Evolutionary conservation across 371 early-diverging fungal species (phyloP), one percentile per base, ranked within the genome.

Genomic region (Dichotomocladium elegans): DNA sequence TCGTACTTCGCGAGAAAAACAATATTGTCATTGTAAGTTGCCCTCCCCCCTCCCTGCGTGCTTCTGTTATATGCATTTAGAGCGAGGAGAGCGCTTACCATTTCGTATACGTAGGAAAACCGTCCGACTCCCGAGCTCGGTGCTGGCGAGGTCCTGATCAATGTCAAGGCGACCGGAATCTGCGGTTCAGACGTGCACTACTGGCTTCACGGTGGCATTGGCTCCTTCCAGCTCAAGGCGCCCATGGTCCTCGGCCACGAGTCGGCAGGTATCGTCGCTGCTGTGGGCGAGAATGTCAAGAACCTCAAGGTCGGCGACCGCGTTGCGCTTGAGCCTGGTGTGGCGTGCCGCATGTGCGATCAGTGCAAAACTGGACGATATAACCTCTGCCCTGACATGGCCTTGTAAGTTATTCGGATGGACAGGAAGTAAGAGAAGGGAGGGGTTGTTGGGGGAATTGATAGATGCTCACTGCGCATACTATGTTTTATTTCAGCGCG

Each of bases 241-340:
- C 90, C 91, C 10, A 81, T 83, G 61, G 26, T 91, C n/a, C 74
- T 84, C 15, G 92, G 93, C 22, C 92, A 92, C 59, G 89, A 90
- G 65, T 85, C 89, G 17, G 72, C 90, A 35, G 90, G 90, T 58
- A 63, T 73, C 17, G 72, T 90, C 28, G 70, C 77, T 6, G 70
- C 79, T 28, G 70, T 75, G 14, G 91, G 88, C 30, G 63, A 58
- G 1, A 58, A 63, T 40, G 85, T 83, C 6, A 64, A 65, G 5
- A 43, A 80, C 43, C 60, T 87, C 27, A 63, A 78, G 42, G 74
- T 91, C 19, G 93, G 90, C 34, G 88, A 89, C 47, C 58, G 80
- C 12, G 94, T 92, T 43, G 72, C 77, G 10, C 42, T 77, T 6
- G 77, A 77, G 22, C 77, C 77, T 37, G 93, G 93, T 25, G 85